Conservation (phyloP, 75 land plant genomes). For the Pinus tabuliformis region DNA sequence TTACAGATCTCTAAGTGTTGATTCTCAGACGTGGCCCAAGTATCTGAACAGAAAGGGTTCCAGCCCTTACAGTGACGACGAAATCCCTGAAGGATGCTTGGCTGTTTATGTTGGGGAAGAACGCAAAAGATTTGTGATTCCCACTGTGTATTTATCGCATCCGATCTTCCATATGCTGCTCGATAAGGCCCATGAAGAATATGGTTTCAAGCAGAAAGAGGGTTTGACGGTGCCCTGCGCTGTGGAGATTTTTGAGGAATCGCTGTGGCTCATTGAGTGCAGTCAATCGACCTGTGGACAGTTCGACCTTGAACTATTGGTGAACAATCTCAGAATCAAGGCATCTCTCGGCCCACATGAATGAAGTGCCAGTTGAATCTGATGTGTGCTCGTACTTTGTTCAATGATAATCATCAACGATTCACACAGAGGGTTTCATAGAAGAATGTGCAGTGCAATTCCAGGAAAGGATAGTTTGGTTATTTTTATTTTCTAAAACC, state of each 20-base stretch:
- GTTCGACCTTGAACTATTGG: neutral
- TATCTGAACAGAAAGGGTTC: neutral
- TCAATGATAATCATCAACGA: too few species aligned
- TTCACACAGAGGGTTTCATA: too few species aligned
- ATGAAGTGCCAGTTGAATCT: neutral
- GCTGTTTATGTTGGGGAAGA: constrained; percentile 60
- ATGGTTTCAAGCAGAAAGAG: constrained; percentile 49
- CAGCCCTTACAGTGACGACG: neutral
- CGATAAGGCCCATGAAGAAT: constrained; percentile 53
- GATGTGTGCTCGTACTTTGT: too few species aligned
- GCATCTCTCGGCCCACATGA: neutral
- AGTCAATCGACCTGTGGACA: constrained; percentile 5
- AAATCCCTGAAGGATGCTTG: constrained; percentile 36
- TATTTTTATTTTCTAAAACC: too few species aligned
- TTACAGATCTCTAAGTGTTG: neutral
- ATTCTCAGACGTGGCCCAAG: neutral
- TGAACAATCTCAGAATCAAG: neutral
- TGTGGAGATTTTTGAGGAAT: constrained; percentile 29
- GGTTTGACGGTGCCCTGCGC: constrained; percentile 54
- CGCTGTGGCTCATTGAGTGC: constrained; percentile 18
- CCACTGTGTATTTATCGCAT: constrained; percentile 30
- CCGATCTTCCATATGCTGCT: constrained; percentile 44
- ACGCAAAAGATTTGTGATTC: constrained; percentile 37
- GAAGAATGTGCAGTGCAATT: too few species aligned
- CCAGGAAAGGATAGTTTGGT: too few species aligned